A percentile compares a stretch with the other conserved stretches of the same genome.
These are phyloP conservation scores for Neodidymelliopsis sp. DNA, from an alignment of 2,329 filamentous ascomycete genomes.

Conservation along the genomic window DNA sequence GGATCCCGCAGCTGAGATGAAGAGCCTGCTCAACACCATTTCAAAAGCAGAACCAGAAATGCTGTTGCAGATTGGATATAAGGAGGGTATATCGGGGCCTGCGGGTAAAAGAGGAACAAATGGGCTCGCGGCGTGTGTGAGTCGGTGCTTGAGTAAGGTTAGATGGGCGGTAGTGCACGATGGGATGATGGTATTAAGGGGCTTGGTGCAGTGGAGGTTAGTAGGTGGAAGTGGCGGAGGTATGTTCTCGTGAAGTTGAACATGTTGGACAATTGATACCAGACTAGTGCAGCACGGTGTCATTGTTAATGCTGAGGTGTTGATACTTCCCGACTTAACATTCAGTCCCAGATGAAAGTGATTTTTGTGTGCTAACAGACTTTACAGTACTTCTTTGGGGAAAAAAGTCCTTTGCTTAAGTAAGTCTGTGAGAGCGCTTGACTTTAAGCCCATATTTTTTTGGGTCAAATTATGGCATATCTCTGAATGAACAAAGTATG, in stretches of 20 bases:
- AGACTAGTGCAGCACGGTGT: conserved; percentile 4
- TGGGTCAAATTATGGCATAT: no score
- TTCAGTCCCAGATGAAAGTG: no score
- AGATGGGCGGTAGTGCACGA: conserved; percentile 70
- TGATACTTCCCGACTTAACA: no score
- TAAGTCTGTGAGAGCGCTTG: no score
- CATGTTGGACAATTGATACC: background rate
- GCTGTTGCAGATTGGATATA: conserved; percentile 30
- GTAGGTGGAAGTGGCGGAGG: conserved; percentile 37
- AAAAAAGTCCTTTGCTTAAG: no score
- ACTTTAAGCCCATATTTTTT: no score
- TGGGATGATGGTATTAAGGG: conserved; percentile 64
- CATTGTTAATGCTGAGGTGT: background rate
- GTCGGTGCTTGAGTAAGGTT: conserved; percentile 62
- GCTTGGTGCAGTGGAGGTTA: conserved; percentile 50
- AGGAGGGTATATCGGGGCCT: conserved; percentile 44
- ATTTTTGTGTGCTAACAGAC: no score
- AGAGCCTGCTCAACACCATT: conserved; percentile 52
- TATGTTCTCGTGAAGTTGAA: conserved; percentile 6
- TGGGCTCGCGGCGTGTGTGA: conserved; percentile 64
- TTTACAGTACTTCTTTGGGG: no score
- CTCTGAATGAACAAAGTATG: no score
- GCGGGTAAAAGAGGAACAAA: conserved; percentile 59
- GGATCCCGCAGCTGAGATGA: conserved; percentile 61
- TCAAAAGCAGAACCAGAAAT: conserved; percentile 49